Evolutionary conservation across 371 early-diverging fungal genomes (phyloP).

Genomic region (Basidiobolus meristosporus): DNA sequence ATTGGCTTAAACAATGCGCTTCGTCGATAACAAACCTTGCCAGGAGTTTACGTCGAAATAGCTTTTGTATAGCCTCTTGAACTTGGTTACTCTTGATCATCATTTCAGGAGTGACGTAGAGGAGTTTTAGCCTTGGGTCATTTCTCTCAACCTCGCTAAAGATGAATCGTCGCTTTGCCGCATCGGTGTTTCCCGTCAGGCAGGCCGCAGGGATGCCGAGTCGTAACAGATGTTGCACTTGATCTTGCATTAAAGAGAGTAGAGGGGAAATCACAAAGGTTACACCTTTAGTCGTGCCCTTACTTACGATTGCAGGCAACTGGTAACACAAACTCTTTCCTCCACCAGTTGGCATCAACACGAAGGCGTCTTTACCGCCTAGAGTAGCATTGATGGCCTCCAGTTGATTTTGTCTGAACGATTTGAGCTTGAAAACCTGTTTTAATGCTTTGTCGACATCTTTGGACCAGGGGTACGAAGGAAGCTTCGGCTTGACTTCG

Average conservation of each 20-base stretch:
- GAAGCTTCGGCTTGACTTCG: too few relatives aligned
- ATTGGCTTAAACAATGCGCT: conserved; percentile 94
- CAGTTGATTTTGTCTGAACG: conserved; percentile 84
- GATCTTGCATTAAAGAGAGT: conserved; percentile 95
- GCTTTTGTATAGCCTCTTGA: conserved; percentile 21
- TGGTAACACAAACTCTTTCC: conserved; percentile 98
- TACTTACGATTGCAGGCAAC: conserved; percentile 67
- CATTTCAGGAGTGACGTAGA: conserved; percentile 96
- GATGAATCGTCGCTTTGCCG: conserved; percentile 26
- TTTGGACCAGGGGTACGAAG: conserved; percentile 48
- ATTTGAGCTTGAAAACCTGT: conserved; percentile 50
- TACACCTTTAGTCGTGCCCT: conserved; percentile 49
- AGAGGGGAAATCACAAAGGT: conserved; percentile 96
- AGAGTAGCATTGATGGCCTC: conserved; percentile 88
- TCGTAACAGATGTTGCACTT: conserved; percentile 63
- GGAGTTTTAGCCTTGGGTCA: conserved; percentile 24
- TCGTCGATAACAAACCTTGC: conserved; percentile 97
- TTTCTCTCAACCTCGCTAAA: conserved; percentile 23
- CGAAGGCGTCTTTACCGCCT: conserved; percentile 82
- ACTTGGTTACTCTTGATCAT: conserved; percentile 52
- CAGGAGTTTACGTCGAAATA: conserved; percentile 33
- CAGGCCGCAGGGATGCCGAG: conserved; percentile 63
- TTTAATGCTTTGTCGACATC: conserved; percentile 55
- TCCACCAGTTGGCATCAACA: conserved; percentile 99
- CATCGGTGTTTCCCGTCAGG: conserved; percentile 39